Base-by-base conservation (phyloP, 495 filamentous ascomycete species). In the Talaromyces nanjingensis region DNA sequence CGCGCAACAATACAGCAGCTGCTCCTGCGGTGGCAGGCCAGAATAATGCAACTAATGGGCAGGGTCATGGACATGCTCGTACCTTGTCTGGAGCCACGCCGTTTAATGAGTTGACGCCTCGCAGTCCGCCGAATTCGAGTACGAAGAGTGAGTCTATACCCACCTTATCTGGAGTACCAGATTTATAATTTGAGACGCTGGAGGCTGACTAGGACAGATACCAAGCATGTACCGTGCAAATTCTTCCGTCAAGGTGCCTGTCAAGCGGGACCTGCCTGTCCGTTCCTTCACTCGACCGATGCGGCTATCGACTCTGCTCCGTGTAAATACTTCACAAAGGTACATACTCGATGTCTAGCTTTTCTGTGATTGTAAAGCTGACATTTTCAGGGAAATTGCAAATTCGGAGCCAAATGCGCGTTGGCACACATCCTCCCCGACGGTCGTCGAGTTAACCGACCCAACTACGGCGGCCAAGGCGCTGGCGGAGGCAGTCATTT, bases 311-410 rank as follows among this genome's bases (percentile, higher is more conserved):
- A 96, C 64, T 91, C 87, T 65, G 88, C 92, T 53, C 88, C 89
- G 25, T 98, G 94, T 85, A 98, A 98, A 79, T 98, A 98, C 77
- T 98, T 98, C 68, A 86, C 91, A 65, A 98, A 97, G 88, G 93
- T 96, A 81, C 68, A 85, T 66, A 18, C 31, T 52, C 59, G 8
- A 4, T n/a, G n/a, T n/a, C n/a, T n/a, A n/a, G n/a, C n/a, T n/a
- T n/a, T n/a, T n/a, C n/a, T n/a, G n/a, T n/a, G n/a, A n/a, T n/a
- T n/a, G n/a, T n/a, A n/a, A n/a, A n/a, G n/a, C 42, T 18, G n/a
- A n/a, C 14, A 0, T 18, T 14, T 37, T 20, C 29, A 67, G 92
- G 96, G 94, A 63, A 97, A 97, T 77, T 98, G 94, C 87, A 98
- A 98, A 75, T 98, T 98, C 74, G 94, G 94, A 62, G 87, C 89